Percentiles rank a stretch among this genome's conserved stretches.
These are phyloP conservation scores for Xylaria longipes DNA, from an alignment of 495 filamentous ascomycete genomes.

Conservation along the genomic window DNA sequence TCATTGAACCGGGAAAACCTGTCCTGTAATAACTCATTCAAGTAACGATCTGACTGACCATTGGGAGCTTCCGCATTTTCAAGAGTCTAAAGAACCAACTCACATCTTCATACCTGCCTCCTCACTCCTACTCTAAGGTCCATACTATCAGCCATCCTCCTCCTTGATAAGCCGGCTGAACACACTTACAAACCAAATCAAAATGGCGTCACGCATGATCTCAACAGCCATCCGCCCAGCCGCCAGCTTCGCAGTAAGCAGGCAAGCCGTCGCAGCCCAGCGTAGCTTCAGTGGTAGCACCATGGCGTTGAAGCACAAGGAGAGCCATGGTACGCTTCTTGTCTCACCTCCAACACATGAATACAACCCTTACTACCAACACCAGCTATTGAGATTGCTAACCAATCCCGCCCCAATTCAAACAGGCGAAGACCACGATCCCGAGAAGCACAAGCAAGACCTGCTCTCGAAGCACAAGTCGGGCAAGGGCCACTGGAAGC, in stretches of 20 bases:
- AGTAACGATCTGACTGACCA: neutral
- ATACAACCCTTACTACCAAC: neutral
- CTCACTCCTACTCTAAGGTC: neutral
- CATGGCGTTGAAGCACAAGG: conserved; percentile 36
- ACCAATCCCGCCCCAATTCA: conserved; percentile 32
- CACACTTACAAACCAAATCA: conserved; percentile 10
- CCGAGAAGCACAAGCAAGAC: conserved; percentile 77
- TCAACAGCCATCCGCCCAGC: conserved; percentile 17
- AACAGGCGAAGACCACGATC: conserved; percentile 43
- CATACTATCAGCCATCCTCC: neutral
- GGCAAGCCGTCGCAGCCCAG: conserved; percentile 20
- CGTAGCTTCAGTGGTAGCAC: conserved; percentile 34
- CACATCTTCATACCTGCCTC: neutral
- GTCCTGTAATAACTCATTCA: neutral
- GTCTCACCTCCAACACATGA: neutral
- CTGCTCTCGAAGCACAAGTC: conserved; percentile 71
- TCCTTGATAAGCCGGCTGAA: neutral
- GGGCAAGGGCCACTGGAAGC: conserved; percentile 82
- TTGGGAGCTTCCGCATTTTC: conserved; percentile 5
- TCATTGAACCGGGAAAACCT: neutral
- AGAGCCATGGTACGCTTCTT: conserved; percentile 35
- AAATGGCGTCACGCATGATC: conserved; percentile 26
- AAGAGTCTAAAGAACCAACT: neutral
- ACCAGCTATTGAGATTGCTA: conserved; percentile 7
- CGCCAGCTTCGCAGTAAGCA: conserved; percentile 14